A percentile compares a stretch with the other conserved stretches of the same genome.
Conservation (phyloP, 164 flowering plant genomes). For the Annona squamosa region DNA sequence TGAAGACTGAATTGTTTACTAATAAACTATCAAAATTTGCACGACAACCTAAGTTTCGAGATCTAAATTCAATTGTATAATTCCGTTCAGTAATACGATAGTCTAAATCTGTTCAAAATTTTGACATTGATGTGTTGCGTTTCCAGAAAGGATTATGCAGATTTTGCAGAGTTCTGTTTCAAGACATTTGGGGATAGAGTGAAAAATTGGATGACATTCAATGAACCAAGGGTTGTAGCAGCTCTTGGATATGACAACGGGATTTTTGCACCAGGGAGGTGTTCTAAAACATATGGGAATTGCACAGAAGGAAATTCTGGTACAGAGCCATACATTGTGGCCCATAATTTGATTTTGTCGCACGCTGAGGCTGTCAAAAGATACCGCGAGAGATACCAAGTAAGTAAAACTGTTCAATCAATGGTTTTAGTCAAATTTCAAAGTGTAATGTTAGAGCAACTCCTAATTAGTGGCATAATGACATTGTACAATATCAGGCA, state of each 20-base stretch:
- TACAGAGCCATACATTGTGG: constrained; percentile 20
- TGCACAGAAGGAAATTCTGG: constrained; percentile 19
- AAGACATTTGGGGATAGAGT: constrained; percentile 18
- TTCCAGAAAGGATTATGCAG: constrained; percentile 57
- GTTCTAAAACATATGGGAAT: constrained; percentile 15
- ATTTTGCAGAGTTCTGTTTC: constrained; percentile 27
- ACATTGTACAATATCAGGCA: constrained; percentile 2
- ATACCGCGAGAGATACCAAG: constrained; percentile 19
- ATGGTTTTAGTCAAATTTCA: background rate
- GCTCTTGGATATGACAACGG: constrained; percentile 22
- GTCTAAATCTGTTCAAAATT: too few relatives aligned
- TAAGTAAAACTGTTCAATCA: constrained; percentile 1
- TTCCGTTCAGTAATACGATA: too few relatives aligned
- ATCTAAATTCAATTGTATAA: too few relatives aligned
- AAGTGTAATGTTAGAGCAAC: background rate
- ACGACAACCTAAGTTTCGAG: too few relatives aligned
- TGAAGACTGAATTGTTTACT: too few relatives aligned
- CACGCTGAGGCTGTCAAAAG: constrained; percentile 20
- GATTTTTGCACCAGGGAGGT: constrained; percentile 13
- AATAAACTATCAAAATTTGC: too few relatives aligned
- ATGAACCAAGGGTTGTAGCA: constrained; percentile 21
- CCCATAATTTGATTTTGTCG: constrained; percentile 17
- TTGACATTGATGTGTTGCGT: too few relatives aligned
- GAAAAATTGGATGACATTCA: constrained; percentile 22
- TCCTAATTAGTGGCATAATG: background rate